These are phyloP conservation scores for Talaromyces albobiverticillius DNA, from an alignment of 2,329 filamentous ascomycete species.

Conservation along the genomic window DNA sequence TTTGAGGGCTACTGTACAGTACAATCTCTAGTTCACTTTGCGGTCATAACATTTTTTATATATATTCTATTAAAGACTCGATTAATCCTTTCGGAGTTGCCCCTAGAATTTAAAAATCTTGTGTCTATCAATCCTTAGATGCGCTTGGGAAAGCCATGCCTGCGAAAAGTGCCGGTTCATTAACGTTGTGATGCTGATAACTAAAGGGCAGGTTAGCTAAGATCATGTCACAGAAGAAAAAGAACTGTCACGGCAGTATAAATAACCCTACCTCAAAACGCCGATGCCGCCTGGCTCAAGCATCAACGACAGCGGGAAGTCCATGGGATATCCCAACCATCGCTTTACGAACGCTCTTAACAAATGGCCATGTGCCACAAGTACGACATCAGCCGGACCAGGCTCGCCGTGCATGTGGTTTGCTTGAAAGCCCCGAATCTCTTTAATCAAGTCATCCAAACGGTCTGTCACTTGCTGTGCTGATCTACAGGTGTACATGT, in stretches of 20 bases:
- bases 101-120: not conserved
- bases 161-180: slow-evolving; percentile 40
- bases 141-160: slow-evolving; percentile 38
- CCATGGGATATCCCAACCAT: slow-evolving; percentile 44
- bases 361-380: slow-evolving; percentile 45
- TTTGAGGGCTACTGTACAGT: slow-evolving; percentile 13
- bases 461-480: slow-evolving; percentile 38
- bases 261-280: slow-evolving; percentile 35
- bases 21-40: slow-evolving; percentile 8
- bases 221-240: not conserved
- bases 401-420: slow-evolving; percentile 39
- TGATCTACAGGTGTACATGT: slow-evolving; percentile 20
- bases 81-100: not conserved
- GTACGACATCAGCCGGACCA: slow-evolving; percentile 35
- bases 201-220: slow-evolving; percentile 17
- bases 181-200: slow-evolving; percentile 37
- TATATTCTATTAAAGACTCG: not conserved
- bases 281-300: slow-evolving; percentile 44
- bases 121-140: not conserved
- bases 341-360: slow-evolving; percentile 48
- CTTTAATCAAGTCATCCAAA: slow-evolving; percentile 41
- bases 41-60: slow-evolving; percentile 1
- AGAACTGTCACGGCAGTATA: not conserved
- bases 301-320: slow-evolving; percentile 43
- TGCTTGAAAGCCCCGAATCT: slow-evolving; percentile 40